Evolutionary conservation across 768 basidiomycete species (phyloP).

Genomic region (Naganishia antarctica): DNA sequence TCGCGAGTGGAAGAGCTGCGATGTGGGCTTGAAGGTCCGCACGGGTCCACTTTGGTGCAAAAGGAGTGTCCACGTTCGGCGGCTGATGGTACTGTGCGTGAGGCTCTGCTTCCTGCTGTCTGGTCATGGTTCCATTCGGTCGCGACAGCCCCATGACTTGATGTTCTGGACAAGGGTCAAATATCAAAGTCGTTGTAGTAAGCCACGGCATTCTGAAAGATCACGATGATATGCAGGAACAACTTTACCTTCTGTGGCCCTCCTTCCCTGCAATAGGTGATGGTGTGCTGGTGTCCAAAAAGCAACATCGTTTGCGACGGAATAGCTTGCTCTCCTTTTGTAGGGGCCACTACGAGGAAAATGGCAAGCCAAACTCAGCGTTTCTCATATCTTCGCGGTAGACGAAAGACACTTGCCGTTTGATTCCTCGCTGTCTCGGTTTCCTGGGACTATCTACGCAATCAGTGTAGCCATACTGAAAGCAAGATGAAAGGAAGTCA

Average conservation of each 20-base stretch:
- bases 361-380: no score
- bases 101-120: neutral
- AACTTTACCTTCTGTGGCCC: neutral
- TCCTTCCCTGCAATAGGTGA: no score
- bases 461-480: slow-evolving; percentile 37
- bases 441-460: slow-evolving; percentile 44
- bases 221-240: no score
- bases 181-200: no score
- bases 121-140: no score
- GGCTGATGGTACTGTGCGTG: neutral
- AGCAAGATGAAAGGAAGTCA: neutral
- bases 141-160: no score
- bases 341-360: slow-evolving; percentile 12
- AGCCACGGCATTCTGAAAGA: no score
- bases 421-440: slow-evolving; percentile 43
- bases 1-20: slow-evolving; percentile 7
- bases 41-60: neutral
- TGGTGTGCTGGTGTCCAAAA: neutral
- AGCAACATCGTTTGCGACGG: neutral
- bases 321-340: neutral
- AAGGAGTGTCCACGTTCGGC: neutral
- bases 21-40: neutral
- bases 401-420: slow-evolving; percentile 37
- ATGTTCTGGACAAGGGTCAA: no score
- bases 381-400: no score